Conservation (phyloP, 192 early-diverging fungal species). For the Coemansia sp. region DNA sequence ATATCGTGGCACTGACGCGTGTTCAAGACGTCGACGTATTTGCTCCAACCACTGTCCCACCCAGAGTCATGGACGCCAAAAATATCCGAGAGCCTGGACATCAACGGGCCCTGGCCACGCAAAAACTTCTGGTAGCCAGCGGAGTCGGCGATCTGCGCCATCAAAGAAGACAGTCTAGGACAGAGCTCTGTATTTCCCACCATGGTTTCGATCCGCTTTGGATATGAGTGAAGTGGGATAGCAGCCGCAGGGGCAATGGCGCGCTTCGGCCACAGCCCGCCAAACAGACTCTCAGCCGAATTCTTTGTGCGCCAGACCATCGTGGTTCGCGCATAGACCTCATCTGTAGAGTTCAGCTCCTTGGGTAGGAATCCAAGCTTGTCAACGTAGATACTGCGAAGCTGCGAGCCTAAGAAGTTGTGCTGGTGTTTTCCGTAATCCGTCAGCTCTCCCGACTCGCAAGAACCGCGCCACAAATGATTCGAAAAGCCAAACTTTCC, state of each 20-base stretch:
- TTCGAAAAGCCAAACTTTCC: conserved; percentile 38
- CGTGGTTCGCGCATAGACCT: conserved; percentile 61
- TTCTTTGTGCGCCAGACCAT: conserved; percentile 61
- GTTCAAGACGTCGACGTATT: conserved; percentile 43
- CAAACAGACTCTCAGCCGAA: conserved; percentile 54
- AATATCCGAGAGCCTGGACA: conserved; percentile 33
- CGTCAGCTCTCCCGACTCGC: conserved; percentile 61
- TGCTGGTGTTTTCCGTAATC: conserved; percentile 59
- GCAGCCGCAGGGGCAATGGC: conserved; percentile 13
- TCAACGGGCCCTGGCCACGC: conserved; percentile 35
- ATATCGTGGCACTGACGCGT: conserved; percentile 41
- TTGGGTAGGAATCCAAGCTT: conserved; percentile 48
- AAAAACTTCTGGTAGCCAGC: conserved; percentile 37
- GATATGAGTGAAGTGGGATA: conserved; percentile 52
- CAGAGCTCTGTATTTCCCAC: conserved; percentile 48
- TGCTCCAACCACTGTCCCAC: conserved; percentile 32
- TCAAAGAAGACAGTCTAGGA: conserved; percentile 20
- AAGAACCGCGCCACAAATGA: conserved; percentile 45
- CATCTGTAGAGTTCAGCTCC: conserved; percentile 25
- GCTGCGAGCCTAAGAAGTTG: conserved; percentile 35
- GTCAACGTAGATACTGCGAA: conserved; percentile 56
- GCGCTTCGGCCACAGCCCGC: conserved; percentile 48
- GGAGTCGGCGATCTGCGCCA: conserved; percentile 3
- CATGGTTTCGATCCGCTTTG: conserved; percentile 53
- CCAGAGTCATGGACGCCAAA: conserved; percentile 25